Evolutionary conservation across 1,284 basidiomycete species (phyloP).

Genomic region (Mycosarcoma mackinlayi): DNA sequence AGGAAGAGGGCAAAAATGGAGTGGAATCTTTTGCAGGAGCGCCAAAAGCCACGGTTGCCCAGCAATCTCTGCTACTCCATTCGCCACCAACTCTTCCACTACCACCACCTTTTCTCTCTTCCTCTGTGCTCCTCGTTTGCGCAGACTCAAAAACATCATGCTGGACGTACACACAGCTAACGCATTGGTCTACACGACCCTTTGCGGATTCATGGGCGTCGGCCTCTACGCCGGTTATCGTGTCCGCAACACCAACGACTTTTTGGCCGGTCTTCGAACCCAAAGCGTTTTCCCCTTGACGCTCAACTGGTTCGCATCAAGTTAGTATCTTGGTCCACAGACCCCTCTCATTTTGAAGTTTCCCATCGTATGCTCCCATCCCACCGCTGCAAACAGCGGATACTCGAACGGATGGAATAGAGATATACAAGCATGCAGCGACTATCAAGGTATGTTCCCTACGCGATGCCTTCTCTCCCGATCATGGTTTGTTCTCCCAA

Average conservation of each 20-base stretch:
- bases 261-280: constrained; percentile 65
- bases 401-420: constrained; percentile 31
- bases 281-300: constrained; percentile 64
- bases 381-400: constrained; percentile 43
- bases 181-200: constrained; percentile 65
- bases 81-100: neutral
- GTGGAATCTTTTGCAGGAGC: no score
- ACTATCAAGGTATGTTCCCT: constrained; percentile 35
- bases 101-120: constrained; percentile 4
- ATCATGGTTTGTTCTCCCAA: constrained; percentile 17
- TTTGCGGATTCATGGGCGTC: constrained; percentile 65
- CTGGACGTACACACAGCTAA: constrained; percentile 57
- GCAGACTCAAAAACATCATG: constrained; percentile 22
- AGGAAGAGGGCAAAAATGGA: no score
- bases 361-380: constrained; percentile 13
- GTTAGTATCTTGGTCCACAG: constrained; percentile 53
- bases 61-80: no score
- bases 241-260: constrained; percentile 62
- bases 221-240: constrained; percentile 66
- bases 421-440: constrained; percentile 10
- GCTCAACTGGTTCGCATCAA: constrained; percentile 68
- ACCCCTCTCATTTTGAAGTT: constrained; percentile 24
- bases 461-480: constrained; percentile 16
- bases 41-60: no score
- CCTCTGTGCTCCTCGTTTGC: neutral